Conservation (phyloP, 768 basidiomycete genomes). For the Serendipita vermifera region DNA sequence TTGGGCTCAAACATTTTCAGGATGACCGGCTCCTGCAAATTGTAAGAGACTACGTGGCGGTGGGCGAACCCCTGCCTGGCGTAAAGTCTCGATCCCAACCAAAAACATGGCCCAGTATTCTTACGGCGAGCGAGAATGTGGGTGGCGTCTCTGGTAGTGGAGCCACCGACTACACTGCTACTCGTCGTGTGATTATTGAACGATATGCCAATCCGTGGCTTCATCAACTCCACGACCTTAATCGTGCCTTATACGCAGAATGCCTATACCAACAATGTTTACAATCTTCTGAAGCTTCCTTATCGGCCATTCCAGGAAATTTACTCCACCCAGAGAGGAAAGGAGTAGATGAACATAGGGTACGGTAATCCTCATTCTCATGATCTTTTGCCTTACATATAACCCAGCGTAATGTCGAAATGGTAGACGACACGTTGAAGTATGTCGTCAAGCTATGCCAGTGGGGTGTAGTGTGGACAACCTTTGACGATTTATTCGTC, state of each 20-base stretch:
- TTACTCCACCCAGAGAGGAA: background rate
- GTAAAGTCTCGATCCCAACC: conserved; percentile 35
- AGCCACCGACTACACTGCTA: conserved; percentile 57
- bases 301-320: background rate
- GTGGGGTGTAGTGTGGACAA: conserved; percentile 39
- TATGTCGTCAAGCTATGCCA: conserved; percentile 43
- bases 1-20: conserved; percentile 25
- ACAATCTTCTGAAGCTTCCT: conserved; percentile 29
- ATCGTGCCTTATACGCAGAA: conserved; percentile 38
- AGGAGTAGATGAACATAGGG: too few relatives aligned
- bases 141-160: background rate
- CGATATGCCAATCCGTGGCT: conserved; percentile 59
- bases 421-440: conserved; percentile 35
- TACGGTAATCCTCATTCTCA: too few relatives aligned
- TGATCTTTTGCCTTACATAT: too few relatives aligned
- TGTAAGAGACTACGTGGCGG: conserved; percentile 53
- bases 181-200: conserved; percentile 38
- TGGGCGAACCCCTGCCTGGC: conserved; percentile 47
- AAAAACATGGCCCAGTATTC: conserved; percentile 42
- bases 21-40: conserved; percentile 55
- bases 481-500: conserved; percentile 45
- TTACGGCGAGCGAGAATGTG: conserved; percentile 21
- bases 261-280: conserved; percentile 41
- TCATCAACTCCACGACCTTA: conserved; percentile 50
- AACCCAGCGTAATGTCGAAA: conserved; percentile 11